These are phyloP conservation scores for Candida palmyrensis DNA, from an alignment of 805 yeast species.

Conservation along the genomic window DNA sequence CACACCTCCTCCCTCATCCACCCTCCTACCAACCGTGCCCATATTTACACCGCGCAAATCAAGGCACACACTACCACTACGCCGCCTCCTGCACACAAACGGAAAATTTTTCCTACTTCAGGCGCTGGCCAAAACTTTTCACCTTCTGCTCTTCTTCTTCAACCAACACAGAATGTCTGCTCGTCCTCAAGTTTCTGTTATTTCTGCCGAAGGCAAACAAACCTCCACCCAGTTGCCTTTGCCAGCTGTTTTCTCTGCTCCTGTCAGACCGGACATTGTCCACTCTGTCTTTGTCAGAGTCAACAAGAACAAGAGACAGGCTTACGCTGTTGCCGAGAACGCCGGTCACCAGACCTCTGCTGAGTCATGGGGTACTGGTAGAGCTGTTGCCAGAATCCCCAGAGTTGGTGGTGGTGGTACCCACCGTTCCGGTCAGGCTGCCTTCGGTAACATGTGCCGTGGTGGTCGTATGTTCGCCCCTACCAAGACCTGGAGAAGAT, in stretches of 20 bases:
- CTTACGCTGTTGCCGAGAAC: conserved; percentile 98
- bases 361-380: conserved; percentile 99
- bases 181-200: conserved; percentile 97
- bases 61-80: no score
- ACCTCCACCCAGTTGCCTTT: conserved; percentile 80
- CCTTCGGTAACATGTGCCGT: conserved; percentile 99
- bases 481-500: conserved; percentile 99
- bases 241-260: conserved; percentile 99
- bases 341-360: conserved; percentile 99
- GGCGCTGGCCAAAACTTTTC: conserved; percentile 2
- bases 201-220: conserved; percentile 82
- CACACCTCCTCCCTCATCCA: conserved; percentile 29
- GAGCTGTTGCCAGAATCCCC: conserved; percentile 99
- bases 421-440: conserved; percentile 99
- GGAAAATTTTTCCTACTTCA: conserved; percentile 14
- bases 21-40: background rate
- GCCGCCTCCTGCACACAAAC: background rate
- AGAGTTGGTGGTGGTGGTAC: conserved; percentile 99
- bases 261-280: conserved; percentile 99
- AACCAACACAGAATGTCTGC: conserved; percentile 36
- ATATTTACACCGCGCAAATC: background rate
- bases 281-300: conserved; percentile 98
- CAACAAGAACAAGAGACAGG: conserved; percentile 99
- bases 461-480: conserved; percentile 99
- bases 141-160: conserved; percentile 14